Base-by-base conservation (phyloP, 768 basidiomycete genomes). In the Russula lepida region DNA sequence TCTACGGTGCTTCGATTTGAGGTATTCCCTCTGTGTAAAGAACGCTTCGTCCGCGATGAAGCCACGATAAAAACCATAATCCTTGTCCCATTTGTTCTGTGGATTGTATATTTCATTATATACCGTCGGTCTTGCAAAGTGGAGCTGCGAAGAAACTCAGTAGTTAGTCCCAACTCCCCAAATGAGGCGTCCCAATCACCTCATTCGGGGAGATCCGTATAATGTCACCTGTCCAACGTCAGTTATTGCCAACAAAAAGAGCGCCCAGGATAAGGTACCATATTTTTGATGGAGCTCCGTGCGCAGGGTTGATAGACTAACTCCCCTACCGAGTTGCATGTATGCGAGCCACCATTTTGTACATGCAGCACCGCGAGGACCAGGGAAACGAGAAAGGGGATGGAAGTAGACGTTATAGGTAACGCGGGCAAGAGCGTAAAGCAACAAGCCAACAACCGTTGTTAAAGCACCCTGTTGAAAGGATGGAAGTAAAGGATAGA, bases 11-110 rank as follows among this genome's bases (percentile, higher is more conserved):
- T 69, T 76, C n/a, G 75, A 71, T 32, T 70, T 69, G 8, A 65
- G 67, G n/a, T 75, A 74, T 58, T 75, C 71, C 17, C 70, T 70
- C 8, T 72, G 68, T 27, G 73, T 72, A 50, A 79, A 76, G 2
- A 73, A 70, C 2, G 76, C 74, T 27, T 69, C 66, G 21, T 70
- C 66, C n/a, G 69, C 68, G 11, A 71, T 72, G 64, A 78, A 78
- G 54, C 69, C 72, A 21, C 59, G 56, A 56, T 79, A 79, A 49
- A 75, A 73, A 5, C 46, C 39, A 25, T 71, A 65, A n/a, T 78
- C 77, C 60, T 79, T 80, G 28, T 71, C 69, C 60, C 77, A 73
- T 39, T 68, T 71, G 44, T 63, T 63, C 27, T 63, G 62, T 1
- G 21, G 28, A 25, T 49, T 54, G 46, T 63, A 63, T 6, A 59